Evolutionary conservation across 768 basidiomycete species (phyloP).

Genomic region (Leccinum variicolor): DNA sequence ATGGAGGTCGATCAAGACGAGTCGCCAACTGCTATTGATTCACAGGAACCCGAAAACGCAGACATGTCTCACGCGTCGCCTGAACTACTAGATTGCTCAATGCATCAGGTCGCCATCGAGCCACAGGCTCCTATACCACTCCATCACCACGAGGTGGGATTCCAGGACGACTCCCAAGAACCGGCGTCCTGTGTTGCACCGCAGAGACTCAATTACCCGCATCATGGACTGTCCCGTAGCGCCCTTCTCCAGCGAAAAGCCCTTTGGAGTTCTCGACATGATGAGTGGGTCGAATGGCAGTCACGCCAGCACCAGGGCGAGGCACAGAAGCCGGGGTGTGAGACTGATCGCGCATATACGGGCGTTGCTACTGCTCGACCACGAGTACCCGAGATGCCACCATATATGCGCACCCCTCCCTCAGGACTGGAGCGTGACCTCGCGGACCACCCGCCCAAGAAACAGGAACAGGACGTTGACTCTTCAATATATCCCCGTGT

Average conservation of each 20-base stretch:
- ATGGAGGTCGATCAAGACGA: background rate
- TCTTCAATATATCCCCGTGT: constrained; percentile 51
- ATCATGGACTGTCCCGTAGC: constrained; percentile 64
- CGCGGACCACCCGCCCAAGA: constrained; percentile 1
- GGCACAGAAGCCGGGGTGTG: background rate
- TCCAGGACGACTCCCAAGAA: background rate
- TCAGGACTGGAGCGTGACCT: constrained; percentile 33
- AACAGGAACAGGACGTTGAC: constrained; percentile 14
- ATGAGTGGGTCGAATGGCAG: constrained; percentile 44
- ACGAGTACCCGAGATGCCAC: background rate
- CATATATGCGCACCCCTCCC: constrained; percentile 18
- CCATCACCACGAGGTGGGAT: constrained; percentile 11
- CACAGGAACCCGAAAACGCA: constrained; percentile 14
- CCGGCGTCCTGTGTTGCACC: constrained; percentile 6
- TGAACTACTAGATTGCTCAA: constrained; percentile 6
- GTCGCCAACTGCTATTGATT: constrained; percentile 7
- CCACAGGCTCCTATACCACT: constrained; percentile 22
- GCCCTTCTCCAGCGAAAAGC: constrained; percentile 57
- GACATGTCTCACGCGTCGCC: constrained; percentile 7
- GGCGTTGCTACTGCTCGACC: constrained; percentile 16
- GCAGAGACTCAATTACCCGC: constrained; percentile 43
- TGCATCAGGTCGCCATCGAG: constrained; percentile 18
- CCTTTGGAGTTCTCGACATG: constrained; percentile 59
- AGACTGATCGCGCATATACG: constrained; percentile 25
- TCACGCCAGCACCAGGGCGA: constrained; percentile 10